These are phyloP conservation scores for Lactarius hengduanensis DNA, from an alignment of 768 basidiomycete species.

Conservation along the genomic window DNA sequence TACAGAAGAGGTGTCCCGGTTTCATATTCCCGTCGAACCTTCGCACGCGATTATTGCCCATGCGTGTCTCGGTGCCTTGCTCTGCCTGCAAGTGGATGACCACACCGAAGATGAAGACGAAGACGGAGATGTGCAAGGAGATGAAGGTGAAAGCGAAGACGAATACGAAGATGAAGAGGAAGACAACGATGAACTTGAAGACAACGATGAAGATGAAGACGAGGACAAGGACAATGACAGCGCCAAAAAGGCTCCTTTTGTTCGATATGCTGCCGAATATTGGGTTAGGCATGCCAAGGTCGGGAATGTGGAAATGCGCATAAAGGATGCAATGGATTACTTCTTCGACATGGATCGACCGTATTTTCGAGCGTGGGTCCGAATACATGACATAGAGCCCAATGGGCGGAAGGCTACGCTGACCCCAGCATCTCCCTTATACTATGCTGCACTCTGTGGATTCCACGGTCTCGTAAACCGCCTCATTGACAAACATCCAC, in stretches of 20 bases:
- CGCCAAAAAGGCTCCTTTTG: neutral
- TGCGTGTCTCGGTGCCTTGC: neutral
- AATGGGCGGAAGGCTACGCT: no score
- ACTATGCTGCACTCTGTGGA: neutral
- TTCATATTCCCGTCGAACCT: neutral
- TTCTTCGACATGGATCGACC: neutral
- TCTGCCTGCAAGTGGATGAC: neutral
- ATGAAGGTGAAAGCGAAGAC: no score
- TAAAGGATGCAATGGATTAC: neutral
- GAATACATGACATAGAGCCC: neutral
- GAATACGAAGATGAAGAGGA: neutral
- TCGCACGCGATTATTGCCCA: neutral
- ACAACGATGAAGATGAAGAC: neutral
- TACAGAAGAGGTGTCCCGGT: neutral
- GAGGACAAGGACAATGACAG: neutral
- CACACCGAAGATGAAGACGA: neutral
- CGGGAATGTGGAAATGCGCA: neutral
- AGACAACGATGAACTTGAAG: no score
- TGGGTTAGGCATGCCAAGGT: neutral
- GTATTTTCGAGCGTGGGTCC: neutral
- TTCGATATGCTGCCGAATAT: neutral
- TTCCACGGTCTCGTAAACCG: neutral
- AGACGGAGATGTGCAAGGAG: no score
- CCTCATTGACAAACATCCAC: neutral
- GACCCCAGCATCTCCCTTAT: neutral